Conservation (phyloP, 306 rosid species). For the Dalbergia cultrata region DNA sequence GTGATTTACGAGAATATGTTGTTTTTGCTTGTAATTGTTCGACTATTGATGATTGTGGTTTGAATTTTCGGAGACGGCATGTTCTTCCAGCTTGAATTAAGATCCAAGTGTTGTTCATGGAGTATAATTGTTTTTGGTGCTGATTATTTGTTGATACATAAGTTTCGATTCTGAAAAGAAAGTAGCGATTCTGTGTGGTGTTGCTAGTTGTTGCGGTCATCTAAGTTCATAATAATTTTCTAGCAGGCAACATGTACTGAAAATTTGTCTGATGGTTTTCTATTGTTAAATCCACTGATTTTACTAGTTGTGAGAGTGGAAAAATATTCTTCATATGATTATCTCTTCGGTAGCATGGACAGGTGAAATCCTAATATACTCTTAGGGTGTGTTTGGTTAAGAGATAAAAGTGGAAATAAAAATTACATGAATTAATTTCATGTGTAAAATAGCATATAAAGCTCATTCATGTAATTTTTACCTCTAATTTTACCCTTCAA, state of each 20-base stretch:
- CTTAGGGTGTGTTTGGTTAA: too few species aligned
- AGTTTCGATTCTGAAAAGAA: conserved; percentile 25
- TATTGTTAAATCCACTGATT: conserved; percentile 3
- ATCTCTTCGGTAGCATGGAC: not conserved
- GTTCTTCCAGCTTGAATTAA: not conserved
- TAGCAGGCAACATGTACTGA: not conserved
- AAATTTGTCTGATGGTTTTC: conserved; percentile 11
- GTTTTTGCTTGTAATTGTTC: not conserved
- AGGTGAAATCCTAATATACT: not conserved
- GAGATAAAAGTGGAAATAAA: too few species aligned
- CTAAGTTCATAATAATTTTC: conserved; percentile 5
- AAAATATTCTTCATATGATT: conserved; percentile 24
- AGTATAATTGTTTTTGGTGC: conserved; percentile 19
- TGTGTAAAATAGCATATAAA: too few species aligned
- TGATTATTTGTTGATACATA: conserved; percentile 9
- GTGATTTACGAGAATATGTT: not conserved
- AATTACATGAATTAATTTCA: too few species aligned
- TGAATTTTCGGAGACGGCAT: conserved; percentile 13
- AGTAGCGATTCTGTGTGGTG: conserved; percentile 5
- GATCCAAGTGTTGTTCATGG: not conserved
- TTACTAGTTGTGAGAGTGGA: conserved; percentile 32
- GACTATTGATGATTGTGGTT: not conserved
- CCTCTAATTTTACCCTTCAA: too few species aligned
- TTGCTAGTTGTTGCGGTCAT: not conserved
- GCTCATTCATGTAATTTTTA: too few species aligned